Evolutionary conservation across 2,329 filamentous ascomycete species (phyloP).

Genomic region (Leptodontidium sp.): DNA sequence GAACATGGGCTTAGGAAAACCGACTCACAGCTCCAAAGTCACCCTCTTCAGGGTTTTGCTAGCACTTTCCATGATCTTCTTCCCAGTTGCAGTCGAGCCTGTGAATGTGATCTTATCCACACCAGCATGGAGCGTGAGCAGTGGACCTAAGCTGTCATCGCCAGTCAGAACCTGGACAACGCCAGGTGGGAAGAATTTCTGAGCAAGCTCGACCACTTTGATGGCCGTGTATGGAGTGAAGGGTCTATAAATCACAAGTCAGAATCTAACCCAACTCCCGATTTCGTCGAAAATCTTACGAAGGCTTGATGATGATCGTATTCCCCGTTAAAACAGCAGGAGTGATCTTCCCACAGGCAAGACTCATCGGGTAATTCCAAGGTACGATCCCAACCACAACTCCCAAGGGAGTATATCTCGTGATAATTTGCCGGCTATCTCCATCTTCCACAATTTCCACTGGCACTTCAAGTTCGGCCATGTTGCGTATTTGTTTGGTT

Average conservation of each 20-base stretch:
- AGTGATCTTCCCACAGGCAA: conserved; percentile 59
- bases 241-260: conserved; percentile 41
- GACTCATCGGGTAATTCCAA: conserved; percentile 64
- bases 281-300: conserved; percentile 37
- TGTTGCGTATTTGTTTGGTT: background rate
- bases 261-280: background rate
- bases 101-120: conserved; percentile 68
- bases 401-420: conserved; percentile 57
- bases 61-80: conserved; percentile 58
- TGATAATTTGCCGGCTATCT: conserved; percentile 48
- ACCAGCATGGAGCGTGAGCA: conserved; percentile 60
- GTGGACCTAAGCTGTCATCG: conserved; percentile 60
- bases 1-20: fast-evolving
- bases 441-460: conserved; percentile 33
- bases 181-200: conserved; percentile 59
- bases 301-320: conserved; percentile 65
- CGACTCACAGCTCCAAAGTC: conserved; percentile 44
- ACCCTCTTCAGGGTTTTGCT: conserved; percentile 58
- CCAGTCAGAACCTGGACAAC: conserved; percentile 65
- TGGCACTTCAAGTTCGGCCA: conserved; percentile 5
- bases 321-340: conserved; percentile 61
- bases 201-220: conserved; percentile 60
- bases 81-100: conserved; percentile 60
- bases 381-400: conserved; percentile 64
- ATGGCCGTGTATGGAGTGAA: conserved; percentile 62